Conservation (phyloP, 1,139 yeast genomes). For the Kodamaea plutei region DNA sequence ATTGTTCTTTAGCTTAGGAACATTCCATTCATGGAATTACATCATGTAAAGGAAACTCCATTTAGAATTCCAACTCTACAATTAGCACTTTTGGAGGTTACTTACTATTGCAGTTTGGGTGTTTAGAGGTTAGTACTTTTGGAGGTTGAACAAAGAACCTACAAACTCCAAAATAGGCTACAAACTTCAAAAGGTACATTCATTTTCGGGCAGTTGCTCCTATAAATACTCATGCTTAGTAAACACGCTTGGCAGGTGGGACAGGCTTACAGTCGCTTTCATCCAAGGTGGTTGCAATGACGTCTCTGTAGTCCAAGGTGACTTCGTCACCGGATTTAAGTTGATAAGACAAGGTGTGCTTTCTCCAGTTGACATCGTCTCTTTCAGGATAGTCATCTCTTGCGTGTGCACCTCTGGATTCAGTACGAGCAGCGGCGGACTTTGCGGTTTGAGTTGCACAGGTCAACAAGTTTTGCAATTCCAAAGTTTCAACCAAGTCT, state of each 20-base stretch:
- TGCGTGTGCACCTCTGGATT: constrained; percentile 99
- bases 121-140: no score
- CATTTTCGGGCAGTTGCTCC: background rate
- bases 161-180: no score
- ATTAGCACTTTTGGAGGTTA: no score
- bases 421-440: constrained; percentile 93
- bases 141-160: no score
- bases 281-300: constrained; percentile 79
- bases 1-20: no score
- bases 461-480: constrained; percentile 92
- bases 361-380: constrained; percentile 97
- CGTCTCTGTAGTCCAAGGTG: constrained; percentile 79
- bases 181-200: no score
- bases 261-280: constrained; percentile 91
- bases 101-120: no score
- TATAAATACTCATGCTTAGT: constrained; percentile 33
- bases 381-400: constrained; percentile 96
- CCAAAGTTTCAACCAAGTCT: constrained; percentile 93
- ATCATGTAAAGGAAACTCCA: no score
- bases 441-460: constrained; percentile 96
- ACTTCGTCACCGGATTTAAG: constrained; percentile 64
- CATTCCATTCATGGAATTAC: no score
- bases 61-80: no score
- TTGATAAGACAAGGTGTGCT: constrained; percentile 96
- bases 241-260: constrained; percentile 95